Evolutionary conservation across 78 protist species (phyloP).

Genomic region (Dictyostelium intermedium): DNA sequence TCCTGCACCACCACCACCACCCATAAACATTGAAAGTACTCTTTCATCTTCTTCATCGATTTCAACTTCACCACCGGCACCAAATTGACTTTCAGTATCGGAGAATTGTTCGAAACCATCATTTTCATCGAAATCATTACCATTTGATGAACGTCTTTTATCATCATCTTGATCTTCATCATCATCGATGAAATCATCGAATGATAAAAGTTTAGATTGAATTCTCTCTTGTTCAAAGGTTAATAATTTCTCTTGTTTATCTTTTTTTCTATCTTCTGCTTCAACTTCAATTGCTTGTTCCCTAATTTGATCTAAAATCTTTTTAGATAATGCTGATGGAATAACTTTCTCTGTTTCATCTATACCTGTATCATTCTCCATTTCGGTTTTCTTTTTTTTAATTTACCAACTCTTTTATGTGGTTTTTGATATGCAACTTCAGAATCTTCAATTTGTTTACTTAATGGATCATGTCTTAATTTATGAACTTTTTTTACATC

Average conservation of each 20-base stretch:
- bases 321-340: conserved; percentile 22
- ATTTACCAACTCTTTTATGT: conserved; percentile 23
- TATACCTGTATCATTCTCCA: not conserved
- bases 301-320: conserved; percentile 61
- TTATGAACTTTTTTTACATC: not conserved
- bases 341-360: conserved; percentile 42
- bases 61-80: conserved; percentile 34
- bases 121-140: conserved; percentile 18
- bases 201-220: not conserved
- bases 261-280: conserved; percentile 34
- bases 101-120: conserved; percentile 50
- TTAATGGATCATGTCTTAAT: conserved; percentile 79
- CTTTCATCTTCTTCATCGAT: conserved; percentile 84
- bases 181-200: conserved; percentile 61
- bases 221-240: conserved; percentile 20
- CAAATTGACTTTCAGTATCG: conserved; percentile 20
- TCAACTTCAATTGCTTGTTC: conserved; percentile 69
- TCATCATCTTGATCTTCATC: conserved; percentile 7
- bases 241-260: not conserved
- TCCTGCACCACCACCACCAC: conserved; percentile 10
- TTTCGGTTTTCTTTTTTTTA: not conserved
- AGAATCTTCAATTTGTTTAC: conserved; percentile 72
- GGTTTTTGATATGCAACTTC: conserved; percentile 16
- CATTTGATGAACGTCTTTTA: not conserved
- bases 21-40: conserved; percentile 74